Percentiles rank a stretch among this genome's conserved stretches.
Conservation (phyloP, 2,329 filamentous ascomycete species). For the Pyrenophora seminiperda region DNA sequence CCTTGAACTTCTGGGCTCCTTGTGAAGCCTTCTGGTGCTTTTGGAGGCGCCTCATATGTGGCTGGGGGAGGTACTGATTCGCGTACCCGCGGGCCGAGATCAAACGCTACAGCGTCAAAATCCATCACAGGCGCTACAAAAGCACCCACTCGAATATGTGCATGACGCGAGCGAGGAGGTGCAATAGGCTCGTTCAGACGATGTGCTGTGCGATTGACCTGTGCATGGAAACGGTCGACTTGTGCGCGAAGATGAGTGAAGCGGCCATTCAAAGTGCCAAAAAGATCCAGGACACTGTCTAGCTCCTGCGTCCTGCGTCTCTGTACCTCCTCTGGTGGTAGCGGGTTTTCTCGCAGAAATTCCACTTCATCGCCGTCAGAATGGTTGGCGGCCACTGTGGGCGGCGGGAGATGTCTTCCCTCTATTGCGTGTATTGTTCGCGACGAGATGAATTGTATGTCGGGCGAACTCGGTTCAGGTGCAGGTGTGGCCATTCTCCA, state of each 20-base stretch:
- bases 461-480: constrained; percentile 46
- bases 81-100: constrained; percentile 44
- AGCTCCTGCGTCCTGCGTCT: constrained; percentile 24
- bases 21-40: constrained; percentile 77
- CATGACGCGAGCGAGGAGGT: constrained; percentile 20
- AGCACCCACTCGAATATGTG: constrained; percentile 27
- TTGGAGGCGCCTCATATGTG: constrained; percentile 67
- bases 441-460: constrained; percentile 56
- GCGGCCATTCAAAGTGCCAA: constrained; percentile 22
- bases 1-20: constrained; percentile 74
- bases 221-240: constrained; percentile 27
- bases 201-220: constrained; percentile 22
- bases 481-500: constrained; percentile 32
- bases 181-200: constrained; percentile 21
- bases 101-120: constrained; percentile 53
- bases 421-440: constrained; percentile 35
- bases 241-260: constrained; percentile 31
- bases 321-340: constrained; percentile 28
- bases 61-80: constrained; percentile 36
- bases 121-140: constrained; percentile 41
- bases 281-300: constrained; percentile 26
- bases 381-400: constrained; percentile 11
- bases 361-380: constrained; percentile 39
- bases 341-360: constrained; percentile 31
- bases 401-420: constrained; percentile 15